phyloP scores from a whole-genome alignment of 2,329 filamentous ascomycete species.

The Raffaelea ambrosiae region DNA sequence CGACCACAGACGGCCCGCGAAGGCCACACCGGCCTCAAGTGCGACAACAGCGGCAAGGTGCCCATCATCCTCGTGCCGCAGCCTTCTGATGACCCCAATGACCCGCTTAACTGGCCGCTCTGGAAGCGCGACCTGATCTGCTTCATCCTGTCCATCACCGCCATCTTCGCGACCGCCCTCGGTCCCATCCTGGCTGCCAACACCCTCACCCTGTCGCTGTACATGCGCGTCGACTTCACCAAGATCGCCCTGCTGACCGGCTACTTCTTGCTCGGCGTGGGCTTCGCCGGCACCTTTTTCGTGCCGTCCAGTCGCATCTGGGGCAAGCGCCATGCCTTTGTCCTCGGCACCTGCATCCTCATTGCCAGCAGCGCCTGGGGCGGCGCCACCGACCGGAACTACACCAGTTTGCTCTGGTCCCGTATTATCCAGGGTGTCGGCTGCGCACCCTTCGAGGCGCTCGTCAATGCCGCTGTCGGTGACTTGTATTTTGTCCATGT shows the following conservation, averaged over 20 bases:
- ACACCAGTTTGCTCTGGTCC: conserved; percentile 66
- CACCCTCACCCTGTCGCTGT: conserved; percentile 65
- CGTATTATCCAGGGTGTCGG: conserved; percentile 81
- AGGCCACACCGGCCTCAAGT: conserved; percentile 51
- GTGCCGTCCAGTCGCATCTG: conserved; percentile 83
- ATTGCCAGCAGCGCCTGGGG: conserved; percentile 72
- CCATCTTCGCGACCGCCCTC: conserved; percentile 75
- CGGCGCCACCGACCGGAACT: conserved; percentile 57
- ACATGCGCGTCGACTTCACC: conserved; percentile 60
- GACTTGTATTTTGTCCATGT: conserved; percentile 82
- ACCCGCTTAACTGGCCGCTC: conserved; percentile 78
- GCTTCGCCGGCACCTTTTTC: conserved; percentile 72
- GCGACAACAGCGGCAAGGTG: conserved; percentile 55
- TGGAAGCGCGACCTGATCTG: conserved; percentile 80
- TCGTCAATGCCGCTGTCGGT: conserved; percentile 82
- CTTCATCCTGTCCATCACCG: conserved; percentile 65
- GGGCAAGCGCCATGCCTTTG: conserved; percentile 85
- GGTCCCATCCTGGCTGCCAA: conserved; percentile 84
- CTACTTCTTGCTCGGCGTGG: conserved; percentile 78
- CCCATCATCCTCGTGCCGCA: conserved; percentile 78
- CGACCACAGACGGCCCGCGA: conserved; percentile 33
- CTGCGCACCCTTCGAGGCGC: conserved; percentile 78
- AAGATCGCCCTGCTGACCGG: conserved; percentile 75
- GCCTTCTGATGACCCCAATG: conserved; percentile 83
- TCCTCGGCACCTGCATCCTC: conserved; percentile 67